Percentiles rank a stretch among this genome's conserved stretches.
phyloP scores from a whole-genome alignment of 2,329 filamentous ascomycete genomes.

The Botryotinia convoluta region DNA sequence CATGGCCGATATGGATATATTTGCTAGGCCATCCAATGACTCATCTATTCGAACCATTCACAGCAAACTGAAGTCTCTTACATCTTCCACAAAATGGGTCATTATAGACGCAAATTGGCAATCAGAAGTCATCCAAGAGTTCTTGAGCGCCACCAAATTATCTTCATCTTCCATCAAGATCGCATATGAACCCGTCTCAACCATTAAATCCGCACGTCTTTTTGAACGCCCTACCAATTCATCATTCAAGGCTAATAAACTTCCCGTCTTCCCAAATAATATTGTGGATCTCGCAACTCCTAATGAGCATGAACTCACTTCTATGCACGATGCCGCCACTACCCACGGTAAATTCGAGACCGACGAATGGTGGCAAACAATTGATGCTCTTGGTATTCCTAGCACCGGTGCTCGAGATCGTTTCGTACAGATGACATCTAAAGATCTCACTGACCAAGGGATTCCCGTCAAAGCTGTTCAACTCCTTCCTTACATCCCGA shows the following conservation, averaged over 20 bases:
- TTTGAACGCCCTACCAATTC: constrained; percentile 26
- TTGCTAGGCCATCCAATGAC: constrained; percentile 47
- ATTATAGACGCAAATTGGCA: constrained; percentile 89
- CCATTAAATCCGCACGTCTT: constrained; percentile 74
- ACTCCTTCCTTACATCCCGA: constrained; percentile 83
- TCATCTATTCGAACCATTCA: constrained; percentile 37
- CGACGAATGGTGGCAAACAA: constrained; percentile 71
- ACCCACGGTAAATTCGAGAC: constrained; percentile 66
- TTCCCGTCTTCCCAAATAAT: constrained; percentile 54
- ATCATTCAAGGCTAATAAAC: constrained; percentile 61
- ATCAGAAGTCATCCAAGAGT: constrained; percentile 60
- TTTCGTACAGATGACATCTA: constrained; percentile 66
- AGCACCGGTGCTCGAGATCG: constrained; percentile 66
- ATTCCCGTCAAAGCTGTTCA: constrained; percentile 81
- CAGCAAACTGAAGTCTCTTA: not conserved
- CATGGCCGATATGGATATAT: constrained; percentile 83
- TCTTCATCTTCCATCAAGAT: constrained; percentile 50
- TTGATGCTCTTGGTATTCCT: constrained; percentile 76
- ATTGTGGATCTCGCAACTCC: constrained; percentile 76
- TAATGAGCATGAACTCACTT: constrained; percentile 75
- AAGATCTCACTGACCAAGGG: constrained; percentile 70
- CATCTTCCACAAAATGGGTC: constrained; percentile 56
- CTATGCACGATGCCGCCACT: constrained; percentile 73
- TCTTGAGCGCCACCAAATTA: constrained; percentile 51
- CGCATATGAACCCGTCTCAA: constrained; percentile 87